Evolutionary conservation across 176 grass and related monocot genomes (phyloP).

Genomic region (Cymbopogon citratus): DNA sequence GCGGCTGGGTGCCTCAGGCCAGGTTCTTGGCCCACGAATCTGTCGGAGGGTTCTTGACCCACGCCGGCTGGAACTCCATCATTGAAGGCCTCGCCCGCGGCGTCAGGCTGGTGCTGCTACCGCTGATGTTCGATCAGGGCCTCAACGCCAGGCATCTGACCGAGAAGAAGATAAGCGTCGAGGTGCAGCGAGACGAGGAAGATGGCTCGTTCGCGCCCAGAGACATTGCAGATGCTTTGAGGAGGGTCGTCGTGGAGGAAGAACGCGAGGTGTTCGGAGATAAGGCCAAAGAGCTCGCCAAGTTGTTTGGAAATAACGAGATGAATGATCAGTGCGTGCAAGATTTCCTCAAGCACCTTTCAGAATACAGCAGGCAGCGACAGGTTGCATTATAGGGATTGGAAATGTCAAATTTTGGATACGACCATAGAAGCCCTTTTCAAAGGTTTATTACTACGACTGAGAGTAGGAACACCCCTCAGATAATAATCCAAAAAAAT

Average conservation of each 20-base stretch:
- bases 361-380: background rate
- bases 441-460: too few species aligned
- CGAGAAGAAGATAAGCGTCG: constrained; percentile 10
- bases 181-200: constrained; percentile 21
- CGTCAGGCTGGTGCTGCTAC: constrained; percentile 31
- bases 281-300: background rate
- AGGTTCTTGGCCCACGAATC: constrained; percentile 10
- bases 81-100: constrained; percentile 1
- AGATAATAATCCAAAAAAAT: too few species aligned
- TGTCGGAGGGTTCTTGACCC: constrained; percentile 28
- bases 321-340: background rate
- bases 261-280: background rate
- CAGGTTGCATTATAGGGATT: background rate
- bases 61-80: constrained; percentile 39
- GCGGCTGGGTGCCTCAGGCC: constrained; percentile 28
- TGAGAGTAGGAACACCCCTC: too few species aligned
- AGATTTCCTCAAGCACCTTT: background rate
- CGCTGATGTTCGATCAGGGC: constrained; percentile 31
- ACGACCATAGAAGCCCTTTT: too few species aligned
- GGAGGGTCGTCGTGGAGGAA: constrained; percentile 23
- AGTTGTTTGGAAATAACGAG: constrained; percentile 9
- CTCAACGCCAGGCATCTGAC: constrained; percentile 29
- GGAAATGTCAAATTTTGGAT: background rate
- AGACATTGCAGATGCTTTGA: constrained; percentile 11
- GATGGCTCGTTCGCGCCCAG: constrained; percentile 15